Percentiles rank a stretch among this genome's conserved stretches.
These are phyloP conservation scores for Glycine latifolia DNA, from an alignment of 306 rosid genomes.

Conservation along the genomic window DNA sequence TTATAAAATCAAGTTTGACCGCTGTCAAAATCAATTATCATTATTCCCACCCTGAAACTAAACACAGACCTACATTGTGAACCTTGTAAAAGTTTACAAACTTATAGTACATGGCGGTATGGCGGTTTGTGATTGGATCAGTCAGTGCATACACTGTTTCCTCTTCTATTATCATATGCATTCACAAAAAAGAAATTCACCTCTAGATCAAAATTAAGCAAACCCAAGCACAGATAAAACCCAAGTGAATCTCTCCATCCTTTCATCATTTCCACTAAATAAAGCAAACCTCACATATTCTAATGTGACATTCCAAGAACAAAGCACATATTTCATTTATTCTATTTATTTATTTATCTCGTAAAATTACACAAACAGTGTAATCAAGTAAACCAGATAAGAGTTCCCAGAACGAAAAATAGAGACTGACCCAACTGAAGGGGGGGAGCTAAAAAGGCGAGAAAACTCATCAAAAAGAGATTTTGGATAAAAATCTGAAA, in stretches of 20 bases:
- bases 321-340: slow-evolving; percentile 2
- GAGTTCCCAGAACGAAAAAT: slow-evolving; percentile 30
- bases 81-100: background rate
- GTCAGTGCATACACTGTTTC: background rate
- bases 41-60: too few species aligned
- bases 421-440: slow-evolving; percentile 32
- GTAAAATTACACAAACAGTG: slow-evolving; percentile 7
- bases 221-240: slow-evolving; percentile 20
- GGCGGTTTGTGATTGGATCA: background rate
- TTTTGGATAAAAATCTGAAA: slow-evolving; percentile 56
- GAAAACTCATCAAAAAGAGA: slow-evolving; percentile 17
- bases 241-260: slow-evolving; percentile 1
- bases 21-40: too few species aligned
- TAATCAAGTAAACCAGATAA: background rate
- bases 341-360: background rate
- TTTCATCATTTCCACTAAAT: background rate
- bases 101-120: too few species aligned
- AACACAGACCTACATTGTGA: too few species aligned
- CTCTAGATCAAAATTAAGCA: background rate
- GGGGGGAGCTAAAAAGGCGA: slow-evolving; percentile 3
- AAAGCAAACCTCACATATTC: background rate
- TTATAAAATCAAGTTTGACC: too few species aligned
- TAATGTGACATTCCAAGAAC: slow-evolving; percentile 7
- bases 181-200: background rate
- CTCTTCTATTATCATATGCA: background rate